Conservation (phyloP, 805 yeast species). For the Cyberlindnera samutprakarnensis region DNA sequence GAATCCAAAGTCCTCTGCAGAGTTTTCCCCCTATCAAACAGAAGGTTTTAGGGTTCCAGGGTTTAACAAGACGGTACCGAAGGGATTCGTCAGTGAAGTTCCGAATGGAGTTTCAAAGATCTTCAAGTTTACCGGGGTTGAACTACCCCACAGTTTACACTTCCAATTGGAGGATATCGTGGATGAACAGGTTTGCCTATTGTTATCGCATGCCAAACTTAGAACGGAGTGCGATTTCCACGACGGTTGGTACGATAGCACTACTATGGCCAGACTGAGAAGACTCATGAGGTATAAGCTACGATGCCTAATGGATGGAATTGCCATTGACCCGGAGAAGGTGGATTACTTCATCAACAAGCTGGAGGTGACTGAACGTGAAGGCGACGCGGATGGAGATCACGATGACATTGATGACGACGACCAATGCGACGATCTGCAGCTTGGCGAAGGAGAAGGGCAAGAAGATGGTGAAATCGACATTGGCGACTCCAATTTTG, state of each 20-base stretch:
- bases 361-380: slow-evolving; percentile 19
- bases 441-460: slow-evolving; percentile 21
- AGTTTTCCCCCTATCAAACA: slow-evolving; percentile 65
- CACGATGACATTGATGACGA: slow-evolving; percentile 17
- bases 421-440: slow-evolving; percentile 25
- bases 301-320: slow-evolving; percentile 42
- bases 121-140: slow-evolving; percentile 65
- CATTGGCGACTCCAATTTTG: slow-evolving; percentile 16
- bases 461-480: slow-evolving; percentile 25
- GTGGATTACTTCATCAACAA: slow-evolving; percentile 34
- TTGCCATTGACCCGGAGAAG: slow-evolving; percentile 31
- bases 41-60: slow-evolving; percentile 55
- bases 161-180: slow-evolving; percentile 75
- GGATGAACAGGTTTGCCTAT: slow-evolving; percentile 49
- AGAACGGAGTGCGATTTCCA: slow-evolving; percentile 42
- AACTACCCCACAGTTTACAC: slow-evolving; percentile 59
- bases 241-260: slow-evolving; percentile 75
- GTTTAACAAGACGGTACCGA: slow-evolving; percentile 25
- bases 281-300: slow-evolving; percentile 67
- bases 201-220: slow-evolving; percentile 34
- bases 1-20: slow-evolving; percentile 55
- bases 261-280: slow-evolving; percentile 57
- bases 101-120: slow-evolving; percentile 33
- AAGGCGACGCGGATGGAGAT: slow-evolving; percentile 24
- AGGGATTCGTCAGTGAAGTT: slow-evolving; percentile 25